Percentiles rank a stretch among this genome's conserved stretches.
These are phyloP conservation scores for Diplodia scrobiculata DNA, from an alignment of 2,329 filamentous ascomycete genomes.

Conservation along the genomic window DNA sequence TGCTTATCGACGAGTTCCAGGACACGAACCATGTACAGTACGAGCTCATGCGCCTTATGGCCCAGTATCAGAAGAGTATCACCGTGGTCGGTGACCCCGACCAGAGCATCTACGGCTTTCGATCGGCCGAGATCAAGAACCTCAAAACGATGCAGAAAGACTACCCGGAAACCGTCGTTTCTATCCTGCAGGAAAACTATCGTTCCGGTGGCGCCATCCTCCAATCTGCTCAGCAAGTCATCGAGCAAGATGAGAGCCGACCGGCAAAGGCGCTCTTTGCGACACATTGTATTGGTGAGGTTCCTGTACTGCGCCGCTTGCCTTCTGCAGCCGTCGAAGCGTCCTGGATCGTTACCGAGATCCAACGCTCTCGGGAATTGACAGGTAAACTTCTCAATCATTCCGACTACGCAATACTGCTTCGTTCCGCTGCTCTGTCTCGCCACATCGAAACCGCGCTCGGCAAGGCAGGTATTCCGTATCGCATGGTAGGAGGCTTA, in stretches of 20 bases:
- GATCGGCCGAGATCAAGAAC: slow-evolving; percentile 89
- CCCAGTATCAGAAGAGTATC: slow-evolving; percentile 70
- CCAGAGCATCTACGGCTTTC: slow-evolving; percentile 96
- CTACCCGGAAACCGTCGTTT: slow-evolving; percentile 75
- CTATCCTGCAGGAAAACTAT: slow-evolving; percentile 92
- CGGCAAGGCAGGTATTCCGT: slow-evolving; percentile 78
- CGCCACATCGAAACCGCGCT: slow-evolving; percentile 82
- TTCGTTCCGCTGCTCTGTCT: slow-evolving; percentile 82
- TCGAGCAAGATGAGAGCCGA: slow-evolving; percentile 81
- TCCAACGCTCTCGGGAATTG: slow-evolving; percentile 69
- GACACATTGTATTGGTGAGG: slow-evolving; percentile 76
- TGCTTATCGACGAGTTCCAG: slow-evolving; percentile 96
- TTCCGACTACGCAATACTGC: slow-evolving; percentile 80
- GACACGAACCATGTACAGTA: slow-evolving; percentile 96
- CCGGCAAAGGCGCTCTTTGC: slow-evolving; percentile 79
- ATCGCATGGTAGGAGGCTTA: slow-evolving; percentile 87
- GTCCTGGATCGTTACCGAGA: slow-evolving; percentile 84
- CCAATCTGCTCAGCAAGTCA: slow-evolving; percentile 76
- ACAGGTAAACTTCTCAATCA: slow-evolving; percentile 72
- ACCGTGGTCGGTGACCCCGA: slow-evolving; percentile 96
- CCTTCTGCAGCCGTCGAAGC: slow-evolving; percentile 72
- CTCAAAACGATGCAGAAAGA: slow-evolving; percentile 74
- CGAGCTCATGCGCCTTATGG: slow-evolving; percentile 87
- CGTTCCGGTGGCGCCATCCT: slow-evolving; percentile 86
- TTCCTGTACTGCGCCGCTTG: slow-evolving; percentile 77